Evolutionary conservation across 805 yeast species (phyloP), one percentile per base, ranked within the genome.

Genomic region (Kuraishia floccosa): DNA sequence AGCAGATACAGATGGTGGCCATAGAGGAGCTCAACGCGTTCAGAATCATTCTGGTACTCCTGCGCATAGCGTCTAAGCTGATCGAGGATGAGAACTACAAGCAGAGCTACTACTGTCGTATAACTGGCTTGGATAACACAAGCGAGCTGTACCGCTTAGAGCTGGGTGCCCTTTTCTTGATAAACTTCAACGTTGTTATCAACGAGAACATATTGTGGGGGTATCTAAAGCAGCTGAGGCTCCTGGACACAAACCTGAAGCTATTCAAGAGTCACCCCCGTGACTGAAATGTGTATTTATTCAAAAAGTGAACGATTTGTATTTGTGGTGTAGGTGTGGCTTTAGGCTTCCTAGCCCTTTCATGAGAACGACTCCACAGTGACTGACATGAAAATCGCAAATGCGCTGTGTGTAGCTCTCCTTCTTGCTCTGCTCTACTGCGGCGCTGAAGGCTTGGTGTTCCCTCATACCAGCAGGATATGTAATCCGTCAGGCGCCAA

Each of bases 81-180:
- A 46, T 63, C 17, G 71, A 64, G 37, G 71, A 64, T 38, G 53
- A 63, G 27, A 58, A 63, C 40, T 64, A 52, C 39, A 58, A 55
- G 30, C 69, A 61, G 31, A 43, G 42, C 19, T 54, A 55, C 28
- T 64, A 58, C 37, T 65, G 69, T 25, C 56, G 56, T 23, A 58
- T 64, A n/a, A 58, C 60, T 4, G 71, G 71, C 2, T 49, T 64
- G n/a, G 56, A 51, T 25, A 54, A 52, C 28, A 42, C 49, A 7
- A 44, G 45, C 4, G 71, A 64, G 31, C 41, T 64, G 33, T 50
- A 54, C 38, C 49, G 47, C 18, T 40, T 64, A 27, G 71, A 64
- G 35, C 41, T 61, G 31, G 54, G 56, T 10, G 46, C 61, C 30
- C 49, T 65, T n/a, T 61, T 56, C 40, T 42, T 63, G 31, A 41